Evolutionary conservation across 306 rosid genomes (phyloP).

Genomic region (Cicer bijugum): DNA sequence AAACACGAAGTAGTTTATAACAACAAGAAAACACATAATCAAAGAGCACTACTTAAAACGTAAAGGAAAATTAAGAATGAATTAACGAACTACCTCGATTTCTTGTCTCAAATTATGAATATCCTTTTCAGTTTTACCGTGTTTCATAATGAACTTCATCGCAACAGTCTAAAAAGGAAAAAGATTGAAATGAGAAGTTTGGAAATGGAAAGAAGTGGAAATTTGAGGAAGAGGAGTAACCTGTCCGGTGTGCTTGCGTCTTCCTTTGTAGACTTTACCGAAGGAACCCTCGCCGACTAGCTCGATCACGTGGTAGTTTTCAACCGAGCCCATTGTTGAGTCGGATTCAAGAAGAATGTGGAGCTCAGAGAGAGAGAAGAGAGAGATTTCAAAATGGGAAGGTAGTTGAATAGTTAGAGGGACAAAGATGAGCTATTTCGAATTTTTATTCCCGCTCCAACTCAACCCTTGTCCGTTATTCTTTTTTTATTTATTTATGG

Average conservation of each 20-base stretch:
- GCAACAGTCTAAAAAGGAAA: constrained; percentile 72
- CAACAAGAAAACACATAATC: background rate
- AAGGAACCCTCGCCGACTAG: constrained; percentile 98
- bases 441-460: constrained; percentile 49
- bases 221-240: constrained; percentile 39
- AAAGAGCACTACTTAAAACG: background rate
- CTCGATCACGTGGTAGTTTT: constrained; percentile 92
- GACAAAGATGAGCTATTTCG: constrained; percentile 29
- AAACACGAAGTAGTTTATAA: background rate
- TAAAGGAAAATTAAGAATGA: background rate
- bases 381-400: constrained; percentile 35
- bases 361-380: background rate
- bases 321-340: constrained; percentile 71
- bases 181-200: background rate
- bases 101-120: constrained; percentile 90
- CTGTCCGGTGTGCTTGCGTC: constrained; percentile 88
- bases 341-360: constrained; percentile 10
- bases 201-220: background rate
- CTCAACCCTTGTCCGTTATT: background rate
- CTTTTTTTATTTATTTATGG: background rate
- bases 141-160: constrained; percentile 95
- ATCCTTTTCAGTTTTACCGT: constrained; percentile 94
- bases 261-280: constrained; percentile 96
- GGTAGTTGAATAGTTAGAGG: background rate
- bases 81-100: constrained; percentile 66